Conservation (phyloP, 352 stramenopile species). For the Phytophthora sp. region DNA sequence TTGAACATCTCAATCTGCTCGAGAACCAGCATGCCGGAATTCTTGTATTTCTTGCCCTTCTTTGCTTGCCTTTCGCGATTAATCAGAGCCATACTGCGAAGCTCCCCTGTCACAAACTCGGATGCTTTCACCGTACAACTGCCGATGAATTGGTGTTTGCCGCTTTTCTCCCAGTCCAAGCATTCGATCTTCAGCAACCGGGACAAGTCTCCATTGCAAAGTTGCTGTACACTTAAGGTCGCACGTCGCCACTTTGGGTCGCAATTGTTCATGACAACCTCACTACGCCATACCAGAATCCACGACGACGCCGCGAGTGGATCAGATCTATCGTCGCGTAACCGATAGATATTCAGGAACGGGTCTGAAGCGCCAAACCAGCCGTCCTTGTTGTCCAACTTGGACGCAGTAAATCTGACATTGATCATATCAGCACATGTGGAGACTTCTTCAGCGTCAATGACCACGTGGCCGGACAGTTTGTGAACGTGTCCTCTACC, state of each 20-base stretch:
- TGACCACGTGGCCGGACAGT: constrained; percentile 65
- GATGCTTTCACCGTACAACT: constrained; percentile 53
- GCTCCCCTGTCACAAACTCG: constrained; percentile 67
- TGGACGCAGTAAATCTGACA: constrained; percentile 65
- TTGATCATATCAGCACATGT: constrained; percentile 66
- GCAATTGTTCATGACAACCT: constrained; percentile 71
- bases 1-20: constrained; percentile 70
- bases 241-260: constrained; percentile 66
- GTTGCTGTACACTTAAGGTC: constrained; percentile 63
- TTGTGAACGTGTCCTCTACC: constrained; percentile 40
- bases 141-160: constrained; percentile 75
- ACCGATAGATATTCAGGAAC: constrained; percentile 78
- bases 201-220: constrained; percentile 75
- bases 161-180: constrained; percentile 81
- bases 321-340: constrained; percentile 52
- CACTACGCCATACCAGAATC: constrained; percentile 72
- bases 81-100: constrained; percentile 59
- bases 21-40: constrained; percentile 68
- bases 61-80: constrained; percentile 67
- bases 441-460: constrained; percentile 77
- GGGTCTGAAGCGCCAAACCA: constrained; percentile 81
- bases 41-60: constrained; percentile 80
- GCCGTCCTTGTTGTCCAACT: constrained; percentile 82
- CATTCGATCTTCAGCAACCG: constrained; percentile 70
- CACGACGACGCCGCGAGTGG: constrained; percentile 50